Percentiles rank a stretch among this genome's conserved stretches.
Evolutionary conservation across 495 filamentous ascomycete genomes (phyloP).

Genomic region (Bacidia gigantensis): DNA sequence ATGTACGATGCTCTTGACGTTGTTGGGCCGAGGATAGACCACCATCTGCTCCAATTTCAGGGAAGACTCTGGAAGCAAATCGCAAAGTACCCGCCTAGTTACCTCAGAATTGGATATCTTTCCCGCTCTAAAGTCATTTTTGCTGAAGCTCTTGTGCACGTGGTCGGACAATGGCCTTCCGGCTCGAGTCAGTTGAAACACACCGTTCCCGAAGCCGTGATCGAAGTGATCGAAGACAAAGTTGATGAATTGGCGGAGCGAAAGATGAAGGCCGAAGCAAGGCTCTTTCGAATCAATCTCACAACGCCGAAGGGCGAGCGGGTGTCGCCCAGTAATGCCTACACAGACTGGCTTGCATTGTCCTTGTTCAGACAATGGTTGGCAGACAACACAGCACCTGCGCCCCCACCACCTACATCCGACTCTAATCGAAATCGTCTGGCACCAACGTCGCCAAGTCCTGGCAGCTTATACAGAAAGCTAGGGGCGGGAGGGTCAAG

Average conservation of each 20-base stretch:
- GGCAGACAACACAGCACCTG: conserved; percentile 68
- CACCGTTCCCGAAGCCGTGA: conserved; percentile 52
- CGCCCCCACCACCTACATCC: conserved; percentile 30
- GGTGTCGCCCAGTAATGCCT: conserved; percentile 60
- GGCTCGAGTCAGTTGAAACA: conserved; percentile 63
- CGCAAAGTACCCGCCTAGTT: conserved; percentile 82
- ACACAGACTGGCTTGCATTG: conserved; percentile 77
- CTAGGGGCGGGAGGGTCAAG: conserved; percentile 45
- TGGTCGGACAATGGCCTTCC: conserved; percentile 81
- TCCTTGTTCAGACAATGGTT: conserved; percentile 82
- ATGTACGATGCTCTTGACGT: conserved; percentile 84
- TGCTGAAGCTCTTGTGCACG: conserved; percentile 76
- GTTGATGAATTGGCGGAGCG: conserved; percentile 66
- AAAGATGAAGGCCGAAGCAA: conserved; percentile 53
- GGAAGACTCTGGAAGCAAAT: conserved; percentile 84
- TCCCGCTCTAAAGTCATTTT: conserved; percentile 77
- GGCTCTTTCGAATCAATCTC: conserved; percentile 65
- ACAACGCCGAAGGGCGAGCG: conserved; percentile 69
- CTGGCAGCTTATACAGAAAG: conserved; percentile 48
- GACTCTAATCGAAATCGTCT: conserved; percentile 18
- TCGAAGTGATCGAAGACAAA: conserved; percentile 85
- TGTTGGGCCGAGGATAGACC: conserved; percentile 79
- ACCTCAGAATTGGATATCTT: conserved; percentile 78
- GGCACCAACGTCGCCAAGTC: conserved; percentile 15
- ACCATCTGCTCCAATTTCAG: conserved; percentile 83